Evolutionary conservation across 331 rosid species (phyloP), one percentile per base, ranked within the genome.

Genomic region (Quercus phellos): DNA sequence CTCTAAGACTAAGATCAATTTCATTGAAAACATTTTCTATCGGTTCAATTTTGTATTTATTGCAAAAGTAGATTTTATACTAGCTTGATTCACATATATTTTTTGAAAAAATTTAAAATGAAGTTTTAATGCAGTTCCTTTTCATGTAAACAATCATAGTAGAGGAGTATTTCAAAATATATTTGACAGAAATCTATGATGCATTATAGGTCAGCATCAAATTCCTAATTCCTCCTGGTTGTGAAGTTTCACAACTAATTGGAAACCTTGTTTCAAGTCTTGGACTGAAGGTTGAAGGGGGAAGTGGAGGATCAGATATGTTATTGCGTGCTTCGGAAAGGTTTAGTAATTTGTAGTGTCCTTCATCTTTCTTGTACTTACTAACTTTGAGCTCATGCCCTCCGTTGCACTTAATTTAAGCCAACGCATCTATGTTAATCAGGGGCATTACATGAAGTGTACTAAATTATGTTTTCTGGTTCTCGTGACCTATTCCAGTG

Each of bases 251-350:
- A 22, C 93, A 87, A 73, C 88, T 94, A 85, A 82, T 94, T 79
- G 92, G 91, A 68, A 88, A 82, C 78, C 85, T 94, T 68, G 87
- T 86, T 83, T 83, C 93, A 19, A 79, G 81, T 75, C 93, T 94
- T 72, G 98, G 98, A 66, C 77, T 82, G 73, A 90, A 89, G 80
- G 84, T 72, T 74, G 94, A 92, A 83, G 90, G 82, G 82, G 55
- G 35, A 58, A 86, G 83, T 29, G 88, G 89, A 75, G 96, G 92
- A 71, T 85, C 92, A 19, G 89, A 88, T 80, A 90, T 89, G 91
- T 72, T 80, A 55, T 74, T 92, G 86, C 94, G 91, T 22, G 91
- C 97, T 77, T 92, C 97, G 97, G 92, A 89, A 86, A 92, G 94
- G 97, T 92, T 72, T 4, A 35, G 70, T 79, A 34, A 27, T 34